Evolutionary conservation across 2,329 filamentous ascomycete species (phyloP), one percentile per base, ranked within the genome.

Genomic region (Pyrenophora teres): DNA sequence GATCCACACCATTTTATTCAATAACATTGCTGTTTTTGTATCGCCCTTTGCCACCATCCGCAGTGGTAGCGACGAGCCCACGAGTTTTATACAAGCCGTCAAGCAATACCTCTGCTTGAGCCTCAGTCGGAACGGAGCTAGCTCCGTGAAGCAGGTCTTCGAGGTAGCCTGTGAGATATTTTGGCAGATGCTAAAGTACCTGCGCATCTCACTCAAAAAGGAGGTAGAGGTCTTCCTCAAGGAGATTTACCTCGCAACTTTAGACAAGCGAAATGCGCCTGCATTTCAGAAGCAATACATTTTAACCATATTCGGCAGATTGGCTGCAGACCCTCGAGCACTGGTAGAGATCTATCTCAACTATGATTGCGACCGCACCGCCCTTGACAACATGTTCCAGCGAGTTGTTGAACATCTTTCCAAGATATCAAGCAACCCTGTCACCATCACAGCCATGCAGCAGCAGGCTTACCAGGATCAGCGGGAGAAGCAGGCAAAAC

Each of bases 151-250:
- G 58, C 85, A 85, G 60, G 92, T 99, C 0, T 99, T 97, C 67
- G 93, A 97, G 69, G 91, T 97, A 36, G 93, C 90, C 72, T 92
- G 90, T 65, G 94, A 99, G 73, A 96, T 97, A 25, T 99, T 99
- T 72, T 99, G 92, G 92, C 81, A 97, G 51, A 96, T 97, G 87
- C 78, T 97, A 37, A 96, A 95, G 72, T 88, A 91, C 65, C 89
- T 99, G 85, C 86, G 95, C 55, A 88, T 94, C 2, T 88, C 92
- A 57, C 89, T 99, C 75, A 99, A 99, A 86, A 96, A 96, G 83
- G 94, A 99, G 71, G 89, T 99, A 48, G 94, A 97, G 73, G 93
- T 99, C 0, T 97, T 99, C 70, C 76, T 99, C 52, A 97, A 97
- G 71, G 94, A 99, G 70, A 95, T 99, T 25, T 99, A 99, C 69